Base-by-base conservation (phyloP, 2,329 filamentous ascomycete species). In the Apiospora hydei region DNA sequence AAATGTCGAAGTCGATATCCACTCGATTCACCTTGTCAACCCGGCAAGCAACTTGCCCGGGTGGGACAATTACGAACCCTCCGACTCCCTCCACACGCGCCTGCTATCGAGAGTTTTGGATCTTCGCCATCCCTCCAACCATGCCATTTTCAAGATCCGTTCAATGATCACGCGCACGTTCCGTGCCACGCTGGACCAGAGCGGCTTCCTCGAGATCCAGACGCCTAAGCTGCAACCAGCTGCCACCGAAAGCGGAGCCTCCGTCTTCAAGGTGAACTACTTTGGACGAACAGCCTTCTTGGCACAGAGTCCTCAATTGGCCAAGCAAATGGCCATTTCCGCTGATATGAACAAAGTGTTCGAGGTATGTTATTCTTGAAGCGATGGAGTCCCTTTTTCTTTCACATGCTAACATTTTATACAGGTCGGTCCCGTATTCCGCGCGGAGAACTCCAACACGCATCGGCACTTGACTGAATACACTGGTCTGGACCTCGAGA, bases 391-490 rank as follows among this genome's bases (percentile, higher is more conserved):
- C 1, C 7, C n/a, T 44, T 16, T n/a, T 43, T 57, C 41, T n/a
- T 43, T 57, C 41, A 18, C n/a, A 18, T 44, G 68, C 72, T 57
- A 74, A 69, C 13, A 2, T 24, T 51, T 61, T 21, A 24, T 44
- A 2, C 14, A 81, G 80, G 92, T 96, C 75, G 94, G 94, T 21
- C 91, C 94, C 2, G 95, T 98, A 8, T 98, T 98, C 87, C 91
- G 95, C 76, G 95, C 95, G 0, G 95, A 98, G 81, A 97, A 98
- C 84, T 97, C 94, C 79, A 98, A 98, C 82, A 98, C 95, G 0
- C 95, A 98, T 79, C 91, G 95, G 49, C 95, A 98, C 81, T 86
- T 98, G 86, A 98, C 95, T 0, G 95, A 98, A 81, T 98, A 97
- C 81, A 98, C 95, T 5, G 95, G 95, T 71, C 86, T 98, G 43